Conservation (phyloP, 2,329 filamentous ascomycete species). For the Fusarium scirpi region DNA sequence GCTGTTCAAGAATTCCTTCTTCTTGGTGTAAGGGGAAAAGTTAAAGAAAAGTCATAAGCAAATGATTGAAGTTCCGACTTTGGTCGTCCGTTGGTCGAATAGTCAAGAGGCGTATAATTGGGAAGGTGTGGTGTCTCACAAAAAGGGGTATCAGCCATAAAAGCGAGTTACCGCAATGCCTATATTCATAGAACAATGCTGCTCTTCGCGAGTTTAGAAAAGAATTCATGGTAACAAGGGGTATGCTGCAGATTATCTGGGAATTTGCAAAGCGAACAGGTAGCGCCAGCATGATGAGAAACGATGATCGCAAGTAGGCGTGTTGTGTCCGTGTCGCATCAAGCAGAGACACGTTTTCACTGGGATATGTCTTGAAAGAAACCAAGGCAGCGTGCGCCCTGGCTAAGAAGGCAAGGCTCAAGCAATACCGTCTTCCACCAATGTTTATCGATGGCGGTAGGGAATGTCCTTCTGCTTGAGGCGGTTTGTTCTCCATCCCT, state of each 20-base stretch:
- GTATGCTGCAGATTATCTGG: slow-evolving; percentile 53
- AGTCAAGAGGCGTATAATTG: slow-evolving; percentile 26
- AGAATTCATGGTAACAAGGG: slow-evolving; percentile 47
- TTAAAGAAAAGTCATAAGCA: slow-evolving; percentile 34
- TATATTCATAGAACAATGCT: slow-evolving; percentile 18
- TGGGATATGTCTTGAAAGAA: background rate
- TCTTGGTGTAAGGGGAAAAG: slow-evolving; percentile 27
- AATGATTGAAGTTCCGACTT: slow-evolving; percentile 27
- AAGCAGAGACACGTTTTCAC: slow-evolving; percentile 27
- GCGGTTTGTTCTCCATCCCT: slow-evolving; percentile 87
- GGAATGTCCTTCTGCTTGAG: slow-evolving; percentile 67
- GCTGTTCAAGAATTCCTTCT: slow-evolving; percentile 19
- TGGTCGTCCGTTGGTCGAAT: slow-evolving; percentile 23
- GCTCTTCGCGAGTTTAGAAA: slow-evolving; percentile 36
- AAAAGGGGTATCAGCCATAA: slow-evolving; percentile 41
- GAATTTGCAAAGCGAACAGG: slow-evolving; percentile 43
- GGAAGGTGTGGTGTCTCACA: slow-evolving; percentile 23
- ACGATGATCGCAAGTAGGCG: slow-evolving; percentile 33
- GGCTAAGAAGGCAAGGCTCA: slow-evolving; percentile 10
- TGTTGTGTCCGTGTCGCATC: slow-evolving; percentile 30
- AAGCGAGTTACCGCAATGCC: slow-evolving; percentile 22
- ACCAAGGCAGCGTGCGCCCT: slow-evolving; percentile 8
- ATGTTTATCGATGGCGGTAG: slow-evolving; percentile 51
- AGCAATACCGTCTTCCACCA: slow-evolving; percentile 2
- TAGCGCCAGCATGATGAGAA: slow-evolving; percentile 38